A percentile compares a stretch with the other conserved stretches of the same genome.
phyloP scores from a whole-genome alignment of 805 yeast species.

The Candida oleophila region DNA sequence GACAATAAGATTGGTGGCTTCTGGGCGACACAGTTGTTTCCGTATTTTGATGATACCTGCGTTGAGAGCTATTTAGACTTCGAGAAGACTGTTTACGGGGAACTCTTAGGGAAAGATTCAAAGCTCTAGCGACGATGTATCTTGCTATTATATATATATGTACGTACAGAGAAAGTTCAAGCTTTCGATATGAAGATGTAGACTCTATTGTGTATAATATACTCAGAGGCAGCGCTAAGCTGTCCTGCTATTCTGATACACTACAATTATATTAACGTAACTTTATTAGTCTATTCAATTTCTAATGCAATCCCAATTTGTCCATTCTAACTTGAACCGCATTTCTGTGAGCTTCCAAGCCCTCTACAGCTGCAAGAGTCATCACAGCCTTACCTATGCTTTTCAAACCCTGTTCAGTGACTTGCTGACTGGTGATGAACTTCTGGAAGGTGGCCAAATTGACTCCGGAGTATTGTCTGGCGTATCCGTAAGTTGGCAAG shows the following conservation, averaged over 20 bases:
- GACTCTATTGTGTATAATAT: too few relatives aligned
- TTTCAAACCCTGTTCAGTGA: conserved; percentile 78
- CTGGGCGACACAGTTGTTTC: conserved; percentile 39
- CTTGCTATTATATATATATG: too few relatives aligned
- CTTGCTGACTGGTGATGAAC: conserved; percentile 90
- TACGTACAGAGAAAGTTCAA: too few relatives aligned
- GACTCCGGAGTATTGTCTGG: conserved; percentile 95
- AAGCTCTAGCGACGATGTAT: too few relatives aligned
- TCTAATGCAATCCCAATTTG: conserved; percentile 57
- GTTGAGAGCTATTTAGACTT: conserved; percentile 18
- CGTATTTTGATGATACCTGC: conserved; percentile 26
- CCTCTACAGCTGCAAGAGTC: conserved; percentile 94
- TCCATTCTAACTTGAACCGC: conserved; percentile 95
- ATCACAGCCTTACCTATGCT: conserved; percentile 95
- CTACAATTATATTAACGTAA: neutral
- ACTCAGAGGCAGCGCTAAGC: too few relatives aligned
- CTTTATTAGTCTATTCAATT: neutral
- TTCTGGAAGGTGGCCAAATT: conserved; percentile 95
- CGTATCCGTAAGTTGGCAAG: conserved; percentile 96
- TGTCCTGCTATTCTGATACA: too few relatives aligned
- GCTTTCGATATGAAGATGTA: too few relatives aligned
- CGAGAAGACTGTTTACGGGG: conserved; percentile 26
- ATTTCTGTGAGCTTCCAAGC: conserved; percentile 94
- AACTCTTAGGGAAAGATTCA: conserved; percentile 8
- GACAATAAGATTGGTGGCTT: conserved; percentile 38